Base-by-base conservation (phyloP, 2,329 filamentous ascomycete species). In the Aspergillus sp. region DNA sequence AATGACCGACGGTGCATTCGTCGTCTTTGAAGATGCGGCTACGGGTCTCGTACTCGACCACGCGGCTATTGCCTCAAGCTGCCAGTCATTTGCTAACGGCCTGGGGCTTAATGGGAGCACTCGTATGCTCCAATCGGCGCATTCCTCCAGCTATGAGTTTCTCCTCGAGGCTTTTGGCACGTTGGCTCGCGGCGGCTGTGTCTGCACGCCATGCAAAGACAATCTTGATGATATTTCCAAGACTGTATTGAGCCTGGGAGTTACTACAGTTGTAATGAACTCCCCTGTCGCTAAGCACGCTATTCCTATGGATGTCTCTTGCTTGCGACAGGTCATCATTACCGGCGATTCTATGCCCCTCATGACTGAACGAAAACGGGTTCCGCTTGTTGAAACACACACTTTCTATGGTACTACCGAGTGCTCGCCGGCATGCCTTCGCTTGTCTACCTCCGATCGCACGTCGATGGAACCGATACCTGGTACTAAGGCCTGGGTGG, bases 151-250 rank as follows among this genome's bases (percentile, higher is more conserved):
- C 49, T 81, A 83, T 60, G 74, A 78, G 17, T 80, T 76, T 54
- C 70, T 84, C n/a, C 68, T 74, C 34, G 79, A 75, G 56, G 69
- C 73, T 47, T 78, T 78, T 63, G 73, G 63, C 53, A 78, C 75
- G 17, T 74, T 74, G 30, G 65, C 71, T 59, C 68, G 74, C 23
- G 81, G 82, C 45, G 82, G 81, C 4, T 80, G 77, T 45, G 66
- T 84, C 9, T 83, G 81, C 59, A 78, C 83, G 2, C 80, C 81
- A 0, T 15, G 9, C 76, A 76, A 51, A 69, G 80, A 64, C 65
- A 76, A 47, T 79, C 83, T 17, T 81, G 79, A 76, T 79, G 77
- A 0, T 82, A 83, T 67, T 80, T 89, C 69, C 86, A 85, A 0
- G 80, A 82, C 0, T 79, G 83, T 0, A 79, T 89, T 62, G 77